Percentiles rank a stretch among this genome's conserved stretches.
These are phyloP conservation scores for Boletus vinaceobasis DNA, from an alignment of 768 basidiomycete genomes.

Conservation along the genomic window DNA sequence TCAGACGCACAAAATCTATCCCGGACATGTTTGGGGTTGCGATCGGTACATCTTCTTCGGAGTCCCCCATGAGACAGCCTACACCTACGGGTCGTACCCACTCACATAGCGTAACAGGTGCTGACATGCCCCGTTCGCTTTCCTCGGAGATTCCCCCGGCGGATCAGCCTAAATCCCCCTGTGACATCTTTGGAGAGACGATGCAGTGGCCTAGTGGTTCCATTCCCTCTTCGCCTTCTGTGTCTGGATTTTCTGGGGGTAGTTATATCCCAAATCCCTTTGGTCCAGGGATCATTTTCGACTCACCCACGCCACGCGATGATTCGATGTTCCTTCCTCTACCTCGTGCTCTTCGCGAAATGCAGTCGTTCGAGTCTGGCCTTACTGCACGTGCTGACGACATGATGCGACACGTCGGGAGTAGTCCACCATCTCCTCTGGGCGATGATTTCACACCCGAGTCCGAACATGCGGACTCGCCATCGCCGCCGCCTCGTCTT, in stretches of 20 bases:
- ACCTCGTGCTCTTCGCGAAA: constrained; percentile 65
- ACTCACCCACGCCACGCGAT: constrained; percentile 50
- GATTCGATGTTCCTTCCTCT: constrained; percentile 41
- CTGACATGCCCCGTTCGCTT: constrained; percentile 51
- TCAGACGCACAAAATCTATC: constrained; percentile 74
- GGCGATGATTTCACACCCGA: background rate
- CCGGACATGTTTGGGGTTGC: constrained; percentile 46
- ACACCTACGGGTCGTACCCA: constrained; percentile 55
- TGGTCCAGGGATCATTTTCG: constrained; percentile 59
- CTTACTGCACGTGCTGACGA: constrained; percentile 65
- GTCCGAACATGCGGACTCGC: constrained; percentile 2
- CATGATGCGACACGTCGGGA: constrained; percentile 20
- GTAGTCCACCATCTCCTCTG: constrained; percentile 7
- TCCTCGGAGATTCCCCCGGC: constrained; percentile 20
- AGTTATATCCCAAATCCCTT: constrained; percentile 52
- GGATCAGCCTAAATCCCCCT: constrained; percentile 26
- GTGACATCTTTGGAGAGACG: constrained; percentile 61
- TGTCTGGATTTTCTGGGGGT: constrained; percentile 18
- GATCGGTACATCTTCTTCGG: constrained; percentile 28
- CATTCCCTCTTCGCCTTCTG: constrained; percentile 36
- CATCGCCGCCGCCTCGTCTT: constrained; percentile 20
- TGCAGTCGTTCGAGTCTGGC: constrained; percentile 86
- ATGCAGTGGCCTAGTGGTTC: constrained; percentile 54
- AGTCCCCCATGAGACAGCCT: constrained; percentile 29
- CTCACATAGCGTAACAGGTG: constrained; percentile 75